A percentile compares a stretch with the other conserved stretches of the same genome.
phyloP scores from a whole-genome alignment of 805 yeast genomes.

The Ogataea methylovora region DNA sequence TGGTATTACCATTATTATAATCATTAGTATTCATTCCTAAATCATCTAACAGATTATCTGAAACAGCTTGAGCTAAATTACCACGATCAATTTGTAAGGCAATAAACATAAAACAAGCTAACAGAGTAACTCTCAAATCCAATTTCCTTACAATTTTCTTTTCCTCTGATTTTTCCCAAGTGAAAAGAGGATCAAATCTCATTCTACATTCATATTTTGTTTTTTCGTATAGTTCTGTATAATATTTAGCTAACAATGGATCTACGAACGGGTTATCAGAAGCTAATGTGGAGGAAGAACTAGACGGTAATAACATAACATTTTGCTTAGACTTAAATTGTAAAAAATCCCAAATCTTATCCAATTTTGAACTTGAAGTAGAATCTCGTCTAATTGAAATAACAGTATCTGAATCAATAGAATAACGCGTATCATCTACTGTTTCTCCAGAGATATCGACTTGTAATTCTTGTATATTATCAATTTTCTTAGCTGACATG shows the following conservation, averaged over 20 bases:
- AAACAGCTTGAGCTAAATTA: constrained; percentile 45
- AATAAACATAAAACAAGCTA: constrained; percentile 54
- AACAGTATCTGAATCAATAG: too few species aligned
- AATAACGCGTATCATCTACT: too few species aligned
- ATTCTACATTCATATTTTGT: constrained; percentile 47
- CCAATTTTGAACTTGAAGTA: too few species aligned
- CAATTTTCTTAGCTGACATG: too few species aligned
- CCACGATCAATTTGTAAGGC: constrained; percentile 54
- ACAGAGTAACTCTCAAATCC: constrained; percentile 46
- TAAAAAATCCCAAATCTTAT: too few species aligned
- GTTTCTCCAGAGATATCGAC: too few species aligned
- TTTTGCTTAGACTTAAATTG: too few species aligned
- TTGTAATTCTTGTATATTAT: too few species aligned
- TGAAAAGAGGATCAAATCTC: constrained; percentile 49
- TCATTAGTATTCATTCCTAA: constrained; percentile 47
- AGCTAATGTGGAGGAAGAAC: too few species aligned
- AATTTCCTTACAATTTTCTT: constrained; percentile 38
- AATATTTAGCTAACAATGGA: constrained; percentile 39
- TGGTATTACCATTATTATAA: constrained; percentile 51
- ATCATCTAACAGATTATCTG: constrained; percentile 49
- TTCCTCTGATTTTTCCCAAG: constrained; percentile 51
- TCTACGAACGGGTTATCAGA: constrained; percentile 33
- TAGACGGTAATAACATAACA: too few species aligned
- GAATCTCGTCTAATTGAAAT: too few species aligned
- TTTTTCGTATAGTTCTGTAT: constrained; percentile 36